phyloP scores from a whole-genome alignment of 129 eudicot species.

The Logfia minima region DNA sequence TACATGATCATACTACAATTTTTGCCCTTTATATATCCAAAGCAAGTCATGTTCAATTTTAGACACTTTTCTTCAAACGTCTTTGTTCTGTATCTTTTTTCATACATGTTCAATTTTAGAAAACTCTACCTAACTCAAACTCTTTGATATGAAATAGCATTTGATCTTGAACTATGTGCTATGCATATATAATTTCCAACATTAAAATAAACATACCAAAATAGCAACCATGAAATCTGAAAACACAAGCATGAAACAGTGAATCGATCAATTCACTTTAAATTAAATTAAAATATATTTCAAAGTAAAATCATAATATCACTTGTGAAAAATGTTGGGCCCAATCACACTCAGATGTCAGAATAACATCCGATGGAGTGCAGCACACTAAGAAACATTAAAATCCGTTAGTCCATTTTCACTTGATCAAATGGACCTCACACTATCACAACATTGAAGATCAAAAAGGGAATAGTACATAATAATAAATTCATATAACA shows the following conservation, averaged over 20 bases:
- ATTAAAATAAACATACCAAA: background rate
- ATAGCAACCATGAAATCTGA: background rate
- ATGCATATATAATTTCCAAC: background rate
- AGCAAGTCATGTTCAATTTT: background rate
- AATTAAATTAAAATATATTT: constrained; percentile 16
- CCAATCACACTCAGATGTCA: constrained; percentile 28
- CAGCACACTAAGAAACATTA: constrained; percentile 13
- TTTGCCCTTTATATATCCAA: background rate
- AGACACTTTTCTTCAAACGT: background rate
- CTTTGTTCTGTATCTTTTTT: background rate
- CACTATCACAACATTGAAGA: constrained; percentile 19
- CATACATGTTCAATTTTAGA: background rate
- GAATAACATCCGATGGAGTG: constrained; percentile 23
- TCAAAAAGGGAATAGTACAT: background rate
- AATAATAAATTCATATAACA: background rate
- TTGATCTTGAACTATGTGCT: background rate
- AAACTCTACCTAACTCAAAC: background rate
- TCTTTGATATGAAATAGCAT: background rate
- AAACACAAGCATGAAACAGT: background rate
- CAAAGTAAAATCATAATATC: constrained; percentile 2
- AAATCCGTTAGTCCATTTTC: constrained; percentile 21
- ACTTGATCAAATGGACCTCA: constrained; percentile 28
- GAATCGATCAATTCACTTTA: background rate
- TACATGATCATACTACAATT: background rate
- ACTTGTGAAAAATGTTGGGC: constrained; percentile 19